These are phyloP conservation scores for Selaginella tamariscina DNA, from an alignment of 75 land plant genomes.

Conservation along the genomic window DNA sequence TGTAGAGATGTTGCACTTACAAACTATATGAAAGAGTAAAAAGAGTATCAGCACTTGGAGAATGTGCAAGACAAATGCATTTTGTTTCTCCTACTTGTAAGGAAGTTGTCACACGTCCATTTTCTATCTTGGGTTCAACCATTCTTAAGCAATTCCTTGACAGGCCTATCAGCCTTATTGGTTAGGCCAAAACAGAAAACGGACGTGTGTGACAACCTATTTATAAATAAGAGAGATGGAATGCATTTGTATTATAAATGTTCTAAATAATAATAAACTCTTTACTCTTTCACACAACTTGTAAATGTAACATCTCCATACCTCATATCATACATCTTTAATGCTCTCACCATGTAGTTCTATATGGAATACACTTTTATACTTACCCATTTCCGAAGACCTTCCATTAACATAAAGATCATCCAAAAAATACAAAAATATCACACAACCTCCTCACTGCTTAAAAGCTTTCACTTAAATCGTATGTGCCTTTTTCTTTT, in stretches of 20 bases:
- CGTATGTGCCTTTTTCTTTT: no score
- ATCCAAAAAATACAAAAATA: background rate
- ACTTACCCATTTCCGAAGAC: constrained; percentile 15
- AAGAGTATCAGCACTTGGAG: no score
- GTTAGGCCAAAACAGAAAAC: no score
- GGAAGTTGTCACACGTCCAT: no score
- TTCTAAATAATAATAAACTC: no score
- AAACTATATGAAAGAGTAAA: constrained; percentile 2
- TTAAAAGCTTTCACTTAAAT: background rate
- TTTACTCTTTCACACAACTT: constrained; percentile 7
- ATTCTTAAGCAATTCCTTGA: no score
- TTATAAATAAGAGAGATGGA: no score
- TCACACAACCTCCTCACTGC: background rate
- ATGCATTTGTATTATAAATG: constrained; percentile 11
- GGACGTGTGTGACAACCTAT: no score
- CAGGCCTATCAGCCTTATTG: no score
- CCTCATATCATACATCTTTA: constrained; percentile 10
- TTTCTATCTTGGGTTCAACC: no score
- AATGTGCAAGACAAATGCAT: no score
- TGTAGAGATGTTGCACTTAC: background rate
- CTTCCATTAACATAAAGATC: background rate
- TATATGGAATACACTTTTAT: constrained; percentile 8
- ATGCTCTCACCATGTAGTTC: background rate
- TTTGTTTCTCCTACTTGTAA: no score
- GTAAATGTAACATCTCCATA: background rate